Conservation (phyloP, 805 yeast genomes). For the Starmera caribaea region DNA sequence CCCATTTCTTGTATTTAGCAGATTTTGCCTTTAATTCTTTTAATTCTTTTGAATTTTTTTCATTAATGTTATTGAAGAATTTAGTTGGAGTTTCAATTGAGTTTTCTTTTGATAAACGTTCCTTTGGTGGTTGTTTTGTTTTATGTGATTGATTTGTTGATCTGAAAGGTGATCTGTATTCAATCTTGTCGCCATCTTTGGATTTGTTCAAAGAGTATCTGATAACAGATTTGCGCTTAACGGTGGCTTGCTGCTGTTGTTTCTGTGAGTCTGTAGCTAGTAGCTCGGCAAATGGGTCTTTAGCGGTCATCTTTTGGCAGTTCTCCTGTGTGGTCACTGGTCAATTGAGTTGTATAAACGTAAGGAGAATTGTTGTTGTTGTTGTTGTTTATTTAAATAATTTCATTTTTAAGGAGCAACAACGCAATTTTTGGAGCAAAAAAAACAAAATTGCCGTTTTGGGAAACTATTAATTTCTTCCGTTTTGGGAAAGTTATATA, state of each 20-base stretch:
- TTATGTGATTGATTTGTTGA: background rate
- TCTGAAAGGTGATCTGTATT: constrained; percentile 9
- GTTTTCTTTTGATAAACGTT: background rate
- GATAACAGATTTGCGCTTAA: background rate
- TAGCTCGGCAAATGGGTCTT: background rate
- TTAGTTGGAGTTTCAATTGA: background rate
- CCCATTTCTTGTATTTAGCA: constrained; percentile 4
- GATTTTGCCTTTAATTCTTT: constrained; percentile 9
- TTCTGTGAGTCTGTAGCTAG: background rate
- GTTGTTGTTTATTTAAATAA: too few relatives aligned
- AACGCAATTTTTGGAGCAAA: too few relatives aligned
- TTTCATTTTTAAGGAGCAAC: too few relatives aligned
- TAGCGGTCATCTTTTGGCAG: too few relatives aligned
- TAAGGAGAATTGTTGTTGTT: too few relatives aligned
- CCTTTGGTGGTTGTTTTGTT: background rate
- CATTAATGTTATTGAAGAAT: constrained; percentile 8
- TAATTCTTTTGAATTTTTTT: constrained; percentile 9
- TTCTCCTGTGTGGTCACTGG: too few relatives aligned
- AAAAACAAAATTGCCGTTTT: too few relatives aligned
- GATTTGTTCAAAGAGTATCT: background rate
- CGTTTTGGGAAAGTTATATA: too few relatives aligned
- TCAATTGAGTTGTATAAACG: too few relatives aligned
- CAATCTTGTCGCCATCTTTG: constrained; percentile 2
- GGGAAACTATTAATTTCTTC: too few relatives aligned
- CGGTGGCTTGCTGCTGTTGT: background rate